Evolutionary conservation across 1,284 basidiomycete genomes (phyloP).

Genomic region (Butyriboletus appendiculatus): DNA sequence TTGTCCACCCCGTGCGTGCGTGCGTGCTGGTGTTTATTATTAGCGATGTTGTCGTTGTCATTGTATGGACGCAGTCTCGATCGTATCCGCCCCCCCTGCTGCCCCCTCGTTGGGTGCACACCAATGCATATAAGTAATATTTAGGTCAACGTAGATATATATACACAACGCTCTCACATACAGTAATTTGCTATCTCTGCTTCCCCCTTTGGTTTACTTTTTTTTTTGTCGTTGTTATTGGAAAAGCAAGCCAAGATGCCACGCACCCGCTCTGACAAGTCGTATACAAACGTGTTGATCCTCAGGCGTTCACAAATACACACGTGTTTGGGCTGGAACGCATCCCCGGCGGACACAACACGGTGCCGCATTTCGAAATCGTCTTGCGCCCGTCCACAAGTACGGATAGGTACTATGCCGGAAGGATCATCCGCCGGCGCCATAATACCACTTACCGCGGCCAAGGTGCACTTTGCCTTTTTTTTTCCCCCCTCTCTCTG

Average conservation of each 20-base stretch:
- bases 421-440: slow-evolving; percentile 25
- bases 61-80: slow-evolving; percentile 10
- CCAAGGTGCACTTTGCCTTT: too few relatives aligned
- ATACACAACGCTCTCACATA: slow-evolving; percentile 10
- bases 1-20: neutral
- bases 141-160: slow-evolving; percentile 22
- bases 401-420: slow-evolving; percentile 15
- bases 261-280: neutral
- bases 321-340: slow-evolving; percentile 18
- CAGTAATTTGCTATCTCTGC: slow-evolving; percentile 1
- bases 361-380: slow-evolving; percentile 13
- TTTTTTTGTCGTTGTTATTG: slow-evolving; percentile 1
- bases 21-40: neutral
- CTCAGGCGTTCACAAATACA: neutral
- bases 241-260: neutral
- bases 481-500: too few relatives aligned
- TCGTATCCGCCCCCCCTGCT: neutral
- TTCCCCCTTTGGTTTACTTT: neutral
- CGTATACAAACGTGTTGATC: neutral
- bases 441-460: too few relatives aligned
- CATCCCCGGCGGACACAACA: neutral
- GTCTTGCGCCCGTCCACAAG: slow-evolving; percentile 18
- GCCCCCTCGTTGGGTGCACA: neutral
- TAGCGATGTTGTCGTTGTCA: slow-evolving; percentile 2
- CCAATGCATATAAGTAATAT: slow-evolving; percentile 15